Conservation (phyloP, 352 stramenopile species). For the Pythium scleroteichum region DNA sequence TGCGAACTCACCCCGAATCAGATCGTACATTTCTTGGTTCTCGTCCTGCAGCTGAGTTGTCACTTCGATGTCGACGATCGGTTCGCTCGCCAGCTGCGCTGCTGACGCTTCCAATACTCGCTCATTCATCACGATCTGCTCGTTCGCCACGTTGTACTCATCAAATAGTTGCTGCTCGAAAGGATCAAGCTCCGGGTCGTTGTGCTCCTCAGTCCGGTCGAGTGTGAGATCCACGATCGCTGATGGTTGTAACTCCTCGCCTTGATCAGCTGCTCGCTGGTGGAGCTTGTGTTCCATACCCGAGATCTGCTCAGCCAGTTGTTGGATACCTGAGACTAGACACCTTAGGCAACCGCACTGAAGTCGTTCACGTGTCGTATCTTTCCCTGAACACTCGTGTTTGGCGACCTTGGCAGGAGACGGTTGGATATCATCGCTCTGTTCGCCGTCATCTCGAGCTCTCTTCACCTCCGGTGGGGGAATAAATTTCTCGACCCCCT, state of each 20-base stretch:
- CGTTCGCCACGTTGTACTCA: neutral
- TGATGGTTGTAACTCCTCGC: neutral
- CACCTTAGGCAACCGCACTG: neutral
- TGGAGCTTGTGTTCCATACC: neutral
- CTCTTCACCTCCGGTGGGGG: neutral
- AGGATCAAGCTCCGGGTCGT: neutral
- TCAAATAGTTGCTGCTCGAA: neutral
- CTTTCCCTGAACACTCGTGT: neutral
- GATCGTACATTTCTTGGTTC: neutral
- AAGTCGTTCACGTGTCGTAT: neutral
- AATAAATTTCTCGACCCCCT: neutral
- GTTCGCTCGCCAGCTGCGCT: neutral
- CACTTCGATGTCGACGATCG: neutral
- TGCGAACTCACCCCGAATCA: neutral
- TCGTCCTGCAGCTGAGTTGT: neutral
- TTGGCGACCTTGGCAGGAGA: neutral
- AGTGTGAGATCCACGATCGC: neutral
- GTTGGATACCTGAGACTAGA: neutral
- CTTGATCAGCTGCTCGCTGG: neutral
- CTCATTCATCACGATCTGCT: constrained; percentile 2
- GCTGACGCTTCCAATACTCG: neutral
- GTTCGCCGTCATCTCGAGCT: neutral
- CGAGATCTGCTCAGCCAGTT: neutral
- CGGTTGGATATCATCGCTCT: neutral
- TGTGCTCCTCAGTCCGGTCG: neutral